Evolutionary conservation across 768 basidiomycete genomes (phyloP), one percentile per base, ranked within the genome.

Genomic region (Hortiboletus flavorubellus): DNA sequence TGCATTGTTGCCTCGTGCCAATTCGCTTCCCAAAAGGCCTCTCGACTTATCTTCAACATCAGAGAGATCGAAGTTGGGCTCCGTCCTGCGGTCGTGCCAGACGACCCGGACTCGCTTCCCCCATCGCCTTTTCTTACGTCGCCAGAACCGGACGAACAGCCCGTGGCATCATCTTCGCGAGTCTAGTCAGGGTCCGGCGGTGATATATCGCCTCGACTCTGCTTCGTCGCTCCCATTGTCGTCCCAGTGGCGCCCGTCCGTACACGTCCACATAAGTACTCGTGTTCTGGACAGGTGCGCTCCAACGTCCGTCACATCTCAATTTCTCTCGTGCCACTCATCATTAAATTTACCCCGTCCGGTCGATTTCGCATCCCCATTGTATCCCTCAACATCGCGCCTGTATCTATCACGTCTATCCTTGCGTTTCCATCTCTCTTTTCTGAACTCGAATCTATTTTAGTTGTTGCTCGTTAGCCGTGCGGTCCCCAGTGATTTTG

Each of bases 1-100:
- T 44, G 38, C 37, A 23, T 44, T 37, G 2, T 51, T 55, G 33
- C 37, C 18, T 15, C 49, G 5, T 37, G 33, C 8, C 46, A 12
- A 58, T 33, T 43, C 31, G 26, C 33, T 30, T 49, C 29, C 9
- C 2, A 8, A 38, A 46, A 63, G 61, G 58, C 58, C 11, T 65
- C 64, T 16, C 61, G 63, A 14, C 61, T 64, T 21, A 41, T 66
- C 8, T 47, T 64, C 40, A 65, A 65, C 30, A 42, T 64, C 42
- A 62, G 59, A 49, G 56, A 15, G 14, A 53, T 51, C 2, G 48
- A 59, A 6, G 15, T 40, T 9, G 4, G 35, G 31, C 14, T n/a
- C 9, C 18, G 53, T 46, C 59, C 14, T 26, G 14, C 38, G 38
- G 53, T 62, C 21, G 31, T 50, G 0, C 48, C 59, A 14, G 45